A percentile compares a stretch with the other conserved stretches of the same genome.
Conservation (phyloP, 1,139 yeast genomes). For the Debaryomyces psychrophilus region DNA sequence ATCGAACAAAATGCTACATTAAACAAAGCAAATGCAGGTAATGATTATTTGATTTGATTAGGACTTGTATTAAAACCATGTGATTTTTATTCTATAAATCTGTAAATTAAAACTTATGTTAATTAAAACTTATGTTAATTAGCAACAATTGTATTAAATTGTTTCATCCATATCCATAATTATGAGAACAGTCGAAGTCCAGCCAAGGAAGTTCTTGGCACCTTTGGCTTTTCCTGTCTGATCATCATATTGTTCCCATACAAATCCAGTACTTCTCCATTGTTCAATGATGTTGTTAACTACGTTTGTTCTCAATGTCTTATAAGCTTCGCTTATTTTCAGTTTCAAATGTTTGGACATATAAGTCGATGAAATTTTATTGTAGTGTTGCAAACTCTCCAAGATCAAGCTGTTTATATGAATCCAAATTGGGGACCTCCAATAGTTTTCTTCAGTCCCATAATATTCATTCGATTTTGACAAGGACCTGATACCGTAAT, state of each 20-base stretch:
- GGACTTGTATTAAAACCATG: too few species aligned
- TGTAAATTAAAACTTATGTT: too few species aligned
- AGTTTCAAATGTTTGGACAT: constrained; percentile 36
- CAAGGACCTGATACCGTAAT: constrained; percentile 79
- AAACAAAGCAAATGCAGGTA: too few species aligned
- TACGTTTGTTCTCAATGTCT: constrained; percentile 61
- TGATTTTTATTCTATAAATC: too few species aligned
- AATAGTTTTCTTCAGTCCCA: constrained; percentile 84
- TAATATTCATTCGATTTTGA: constrained; percentile 69
- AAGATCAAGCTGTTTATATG: constrained; percentile 84
- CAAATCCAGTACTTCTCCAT: constrained; percentile 78
- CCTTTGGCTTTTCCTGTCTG: constrained; percentile 75
- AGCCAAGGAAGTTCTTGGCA: constrained; percentile 88
- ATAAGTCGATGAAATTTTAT: constrained; percentile 21
- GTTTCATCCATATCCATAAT: constrained; percentile 80
- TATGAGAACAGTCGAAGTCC: constrained; percentile 83
- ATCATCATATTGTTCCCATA: constrained; percentile 92
- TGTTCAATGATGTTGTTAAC: constrained; percentile 67
- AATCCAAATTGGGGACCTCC: constrained; percentile 96
- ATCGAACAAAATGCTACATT: too few species aligned
- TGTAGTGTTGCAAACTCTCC: constrained; percentile 67
- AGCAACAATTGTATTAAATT: constrained; percentile 20
- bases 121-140: too few species aligned
- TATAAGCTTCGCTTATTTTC: constrained; percentile 48
- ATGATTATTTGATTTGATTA: too few species aligned